Evolutionary conservation across 148 eudicot genomes (phyloP).

Genomic region (Euryodendron excelsum): DNA sequence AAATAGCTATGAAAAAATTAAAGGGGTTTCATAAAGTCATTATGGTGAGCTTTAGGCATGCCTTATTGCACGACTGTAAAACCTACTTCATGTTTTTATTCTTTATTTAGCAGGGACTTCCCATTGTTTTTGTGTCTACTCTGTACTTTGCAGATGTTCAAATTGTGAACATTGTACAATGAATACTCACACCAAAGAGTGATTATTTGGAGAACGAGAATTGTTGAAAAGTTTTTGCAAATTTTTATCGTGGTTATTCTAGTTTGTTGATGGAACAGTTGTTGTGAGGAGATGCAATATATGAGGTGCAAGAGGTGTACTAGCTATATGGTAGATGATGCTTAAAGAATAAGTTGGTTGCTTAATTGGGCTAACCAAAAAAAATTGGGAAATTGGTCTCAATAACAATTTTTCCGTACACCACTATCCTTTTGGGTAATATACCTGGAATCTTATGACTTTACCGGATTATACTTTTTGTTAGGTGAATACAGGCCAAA

Average conservation of each 20-base stretch:
- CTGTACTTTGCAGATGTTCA: not conserved
- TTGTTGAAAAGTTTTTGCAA: not conserved
- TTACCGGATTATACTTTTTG: not conserved
- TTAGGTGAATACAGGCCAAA: not conserved
- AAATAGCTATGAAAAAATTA: not conserved
- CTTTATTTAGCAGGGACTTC: not conserved
- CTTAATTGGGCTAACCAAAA: too few species aligned
- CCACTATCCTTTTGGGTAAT: not conserved
- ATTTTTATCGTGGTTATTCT: not conserved
- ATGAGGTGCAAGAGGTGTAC: too few species aligned
- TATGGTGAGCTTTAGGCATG: not conserved
- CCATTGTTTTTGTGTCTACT: not conserved
- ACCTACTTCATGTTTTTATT: not conserved
- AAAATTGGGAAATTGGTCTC: not conserved
- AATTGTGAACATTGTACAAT: not conserved
- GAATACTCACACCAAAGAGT: not conserved
- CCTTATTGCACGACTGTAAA: not conserved
- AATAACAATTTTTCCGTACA: not conserved
- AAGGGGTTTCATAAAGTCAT: not conserved
- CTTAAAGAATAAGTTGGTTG: too few species aligned
- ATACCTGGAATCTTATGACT: slow-evolving; percentile 10
- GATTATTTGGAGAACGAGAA: not conserved
- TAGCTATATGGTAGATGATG: too few species aligned
- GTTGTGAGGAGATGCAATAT: too few species aligned
- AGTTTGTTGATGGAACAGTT: not conserved